Evolutionary conservation across 257 asterid species (phyloP).

Genomic region (Paulownia fortunei): DNA sequence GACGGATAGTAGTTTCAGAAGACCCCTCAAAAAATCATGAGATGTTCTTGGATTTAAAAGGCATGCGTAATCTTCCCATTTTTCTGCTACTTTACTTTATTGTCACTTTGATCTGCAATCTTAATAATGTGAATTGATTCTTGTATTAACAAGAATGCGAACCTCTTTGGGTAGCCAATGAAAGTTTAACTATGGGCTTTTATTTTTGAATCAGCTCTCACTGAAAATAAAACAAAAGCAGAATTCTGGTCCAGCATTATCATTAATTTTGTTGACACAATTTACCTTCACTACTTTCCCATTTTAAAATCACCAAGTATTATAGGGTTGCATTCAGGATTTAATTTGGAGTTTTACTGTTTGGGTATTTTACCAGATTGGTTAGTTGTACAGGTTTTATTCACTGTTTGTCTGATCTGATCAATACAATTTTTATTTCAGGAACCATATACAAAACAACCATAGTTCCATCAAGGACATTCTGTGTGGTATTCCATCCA

Average conservation of each 20-base stretch:
- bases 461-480: constrained; percentile 86
- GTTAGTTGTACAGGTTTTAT: constrained; percentile 12
- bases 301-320: neutral
- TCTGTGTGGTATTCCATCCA: constrained; percentile 80
- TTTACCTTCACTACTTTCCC: neutral
- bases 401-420: constrained; percentile 22
- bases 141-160: constrained; percentile 20
- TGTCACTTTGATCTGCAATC: neutral
- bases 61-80: constrained; percentile 43
- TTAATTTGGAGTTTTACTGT: neutral
- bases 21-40: constrained; percentile 64
- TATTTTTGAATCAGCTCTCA: constrained; percentile 2
- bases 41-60: constrained; percentile 91
- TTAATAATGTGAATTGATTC: constrained; percentile 1
- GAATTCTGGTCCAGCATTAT: neutral
- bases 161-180: constrained; percentile 1
- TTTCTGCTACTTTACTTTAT: neutral
- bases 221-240: neutral
- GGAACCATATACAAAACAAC: constrained; percentile 85
- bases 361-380: constrained; percentile 18
- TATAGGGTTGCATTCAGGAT: constrained; percentile 9
- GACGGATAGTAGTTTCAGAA: constrained; percentile 74
- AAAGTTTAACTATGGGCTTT: constrained; percentile 6
- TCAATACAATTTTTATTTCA: constrained; percentile 40
- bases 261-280: neutral